Evolutionary conservation across 1,284 basidiomycete genomes (phyloP), one percentile per base, ranked within the genome.

Genomic region (Neolentinus lepideus): DNA sequence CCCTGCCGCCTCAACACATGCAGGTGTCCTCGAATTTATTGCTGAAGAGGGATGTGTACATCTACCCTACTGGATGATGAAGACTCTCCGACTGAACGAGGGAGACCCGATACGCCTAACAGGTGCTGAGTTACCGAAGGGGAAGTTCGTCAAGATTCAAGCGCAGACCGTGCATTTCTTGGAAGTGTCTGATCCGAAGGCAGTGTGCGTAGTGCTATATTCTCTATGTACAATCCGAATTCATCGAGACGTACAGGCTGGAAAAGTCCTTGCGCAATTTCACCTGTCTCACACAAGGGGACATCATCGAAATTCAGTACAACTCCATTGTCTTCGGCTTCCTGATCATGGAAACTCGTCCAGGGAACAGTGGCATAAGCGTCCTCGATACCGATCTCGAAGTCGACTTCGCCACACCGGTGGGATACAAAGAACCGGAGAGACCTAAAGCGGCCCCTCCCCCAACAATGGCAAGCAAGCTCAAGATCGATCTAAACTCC

Each of bases 21-120:
- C 90, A 0, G 97, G 97, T 78, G 97, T 99, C 16, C 83, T 99
- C 47, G 97, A 99, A 69, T 99, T 99, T 72, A 98, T 98, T 61
- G 96, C 97, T 0, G 91, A 98, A 57, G 95, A 98, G 69, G 97
- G 97, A 14, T 81, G 90, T 21, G 95, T 97, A 2, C 91, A 99
- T 74, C 77, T 99, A 12, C 97, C 97, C 0, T 91, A 94, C 60
- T 99, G 97, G 97, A 98, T 99, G 94, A 99, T 99, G 97, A 92
- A 91, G 71, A 92, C 92, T 8, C 76, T 99, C 9, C 83, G 90
- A 25, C 74, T 99, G 26, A 88, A 88, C 53, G 97, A 99, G 70
- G 97, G 97, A 12, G 96, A 99, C 72, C 87, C 93, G 3, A 91
- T 99, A 59, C 86, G 94, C 35, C 85, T 99, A 46, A 94, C 89